phyloP scores from a whole-genome alignment of 2,329 filamentous ascomycete species.

The Apiospora phragmitis region DNA sequence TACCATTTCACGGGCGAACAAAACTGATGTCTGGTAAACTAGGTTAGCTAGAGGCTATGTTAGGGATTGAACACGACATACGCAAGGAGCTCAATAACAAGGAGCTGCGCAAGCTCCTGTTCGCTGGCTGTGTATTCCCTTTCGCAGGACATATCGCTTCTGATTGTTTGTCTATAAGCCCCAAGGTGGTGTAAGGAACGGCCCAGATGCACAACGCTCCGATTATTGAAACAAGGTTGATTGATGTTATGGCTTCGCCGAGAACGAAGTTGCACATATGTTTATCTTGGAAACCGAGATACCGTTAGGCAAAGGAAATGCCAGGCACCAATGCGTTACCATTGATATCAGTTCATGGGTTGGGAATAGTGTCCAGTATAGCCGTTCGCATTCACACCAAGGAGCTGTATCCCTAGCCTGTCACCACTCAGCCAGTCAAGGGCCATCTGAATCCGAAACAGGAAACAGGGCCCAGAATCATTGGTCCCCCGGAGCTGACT shows the following conservation, averaged over 20 bases:
- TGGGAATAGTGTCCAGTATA: not conserved
- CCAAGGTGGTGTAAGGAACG: not conserved
- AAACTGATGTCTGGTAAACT: conserved; percentile 11
- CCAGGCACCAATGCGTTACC: not conserved
- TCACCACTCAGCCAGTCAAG: not conserved
- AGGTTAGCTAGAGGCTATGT: not conserved
- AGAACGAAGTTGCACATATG: not conserved
- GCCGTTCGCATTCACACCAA: not conserved
- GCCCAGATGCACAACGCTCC: not conserved
- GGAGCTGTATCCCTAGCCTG: not conserved
- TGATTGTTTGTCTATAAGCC: not conserved
- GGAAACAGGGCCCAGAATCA: not conserved
- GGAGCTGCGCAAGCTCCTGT: conserved; percentile 15
- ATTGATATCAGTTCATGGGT: not conserved
- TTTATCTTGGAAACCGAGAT: not conserved
- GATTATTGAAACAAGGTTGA: no score
- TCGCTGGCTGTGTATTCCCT: conserved; percentile 12
- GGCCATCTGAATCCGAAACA: not conserved
- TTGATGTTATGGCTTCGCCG: not conserved
- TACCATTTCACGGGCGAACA: conserved; percentile 18
- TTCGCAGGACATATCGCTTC: not conserved
- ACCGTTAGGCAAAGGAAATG: no score
- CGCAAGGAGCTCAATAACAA: conserved; percentile 31
- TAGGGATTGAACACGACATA: conserved; percentile 16
- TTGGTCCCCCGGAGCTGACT: not conserved